Evolutionary conservation across 2,329 filamentous ascomycete genomes (phyloP), one percentile per base, ranked within the genome.

Genomic region (Diaporthe batatas): DNA sequence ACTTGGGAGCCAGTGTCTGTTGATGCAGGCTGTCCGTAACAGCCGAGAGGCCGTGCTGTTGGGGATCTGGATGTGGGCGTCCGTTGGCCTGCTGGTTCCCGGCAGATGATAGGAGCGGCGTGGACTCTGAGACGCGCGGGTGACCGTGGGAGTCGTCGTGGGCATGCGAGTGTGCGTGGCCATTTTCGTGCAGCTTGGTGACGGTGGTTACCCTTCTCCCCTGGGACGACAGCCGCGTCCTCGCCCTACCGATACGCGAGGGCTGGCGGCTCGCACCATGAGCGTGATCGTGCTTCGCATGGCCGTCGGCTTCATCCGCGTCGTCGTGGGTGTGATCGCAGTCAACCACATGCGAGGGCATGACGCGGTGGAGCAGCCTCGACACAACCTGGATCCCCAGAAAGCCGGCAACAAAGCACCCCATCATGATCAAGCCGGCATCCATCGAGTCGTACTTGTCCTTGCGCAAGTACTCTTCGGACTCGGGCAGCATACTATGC

Each of bases 401-500:
- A 76, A 94, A 94, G 14, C 94, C 94, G 21, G 83, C 86, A 6
- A 92, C 82, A 79, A 96, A 96, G 79, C 90, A 92, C 14, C 78
- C 88, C 79, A 95, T 91, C 78, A 95, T 85, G 42, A 91, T 83
- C 78, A 93, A 88, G 18, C 91, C 92, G 7, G 95, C 94, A 2
- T 83, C 80, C 74, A 91, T 89, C 3, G 93, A 86, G 10, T 89
- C 87, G 82, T 91, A 91, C 21, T 91, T 91, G 68, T 91, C 92
- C 70, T 91, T 86, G 73, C 88, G 85, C 4, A 99, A 87, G 79
- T 97, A 98, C 51, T 86, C 86, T 79, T 93, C 95, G 2, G 96
- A 91, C 25, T 94, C 94, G 12, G 96, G 96, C 10, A 98, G 88
- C 93, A 98, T 98, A 82, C 92, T 96, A 82, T 95, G 97, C 39